phyloP scores from a whole-genome alignment of 2,329 filamentous ascomycete genomes.

The Claviceps humidiphila region DNA sequence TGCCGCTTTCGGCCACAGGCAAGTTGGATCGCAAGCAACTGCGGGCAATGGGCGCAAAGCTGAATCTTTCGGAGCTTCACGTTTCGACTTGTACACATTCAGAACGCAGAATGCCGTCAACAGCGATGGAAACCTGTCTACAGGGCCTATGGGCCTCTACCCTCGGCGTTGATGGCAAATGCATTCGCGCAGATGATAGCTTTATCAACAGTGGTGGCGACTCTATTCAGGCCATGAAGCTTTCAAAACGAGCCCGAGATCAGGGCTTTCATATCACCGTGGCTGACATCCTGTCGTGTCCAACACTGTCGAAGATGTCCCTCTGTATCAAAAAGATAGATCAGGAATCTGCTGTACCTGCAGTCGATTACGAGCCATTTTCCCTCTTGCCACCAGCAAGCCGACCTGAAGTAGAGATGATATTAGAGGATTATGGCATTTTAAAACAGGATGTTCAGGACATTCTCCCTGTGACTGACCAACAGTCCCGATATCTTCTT shows the following conservation, averaged over 20 bases:
- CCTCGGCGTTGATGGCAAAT: background rate
- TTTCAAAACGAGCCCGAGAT: background rate
- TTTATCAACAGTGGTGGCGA: conserved; percentile 8
- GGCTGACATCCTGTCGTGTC: background rate
- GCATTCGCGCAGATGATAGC: conserved; percentile 5
- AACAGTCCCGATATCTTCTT: conserved; percentile 2
- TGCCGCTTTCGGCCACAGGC: conserved; percentile 1
- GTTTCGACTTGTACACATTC: background rate
- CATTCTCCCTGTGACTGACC: conserved; percentile 1
- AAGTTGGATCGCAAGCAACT: conserved; percentile 4
- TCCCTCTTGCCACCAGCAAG: conserved; percentile 1
- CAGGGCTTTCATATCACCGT: background rate
- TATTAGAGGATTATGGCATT: background rate
- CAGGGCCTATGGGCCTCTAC: conserved; percentile 5
- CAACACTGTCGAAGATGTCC: background rate
- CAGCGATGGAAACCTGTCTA: conserved; percentile 8
- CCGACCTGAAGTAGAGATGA: background rate
- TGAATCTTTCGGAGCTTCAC: background rate
- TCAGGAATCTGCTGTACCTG: background rate
- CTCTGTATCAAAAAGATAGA: background rate
- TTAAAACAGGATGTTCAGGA: background rate
- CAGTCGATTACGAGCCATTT: background rate
- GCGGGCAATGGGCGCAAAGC: background rate
- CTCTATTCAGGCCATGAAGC: conserved; percentile 7
- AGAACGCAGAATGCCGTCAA: conserved; percentile 4